Percentiles rank a stretch among this genome's conserved stretches.
Conservation (phyloP, 1,284 basidiomycete species). For the Ganoderma boninense region DNA sequence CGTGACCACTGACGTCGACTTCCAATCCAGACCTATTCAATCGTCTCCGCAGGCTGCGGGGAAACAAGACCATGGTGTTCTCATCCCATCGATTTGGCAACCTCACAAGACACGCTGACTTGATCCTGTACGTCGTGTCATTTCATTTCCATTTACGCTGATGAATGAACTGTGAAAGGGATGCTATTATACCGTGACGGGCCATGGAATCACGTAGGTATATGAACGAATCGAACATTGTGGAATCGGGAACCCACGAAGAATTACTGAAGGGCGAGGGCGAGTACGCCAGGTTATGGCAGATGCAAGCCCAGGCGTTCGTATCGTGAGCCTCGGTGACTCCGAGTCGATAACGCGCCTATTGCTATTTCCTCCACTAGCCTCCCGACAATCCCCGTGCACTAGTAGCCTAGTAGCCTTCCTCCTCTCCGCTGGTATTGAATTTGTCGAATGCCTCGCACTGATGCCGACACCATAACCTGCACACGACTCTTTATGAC, state of each 20-base stretch:
- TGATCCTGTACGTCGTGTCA: constrained; percentile 58
- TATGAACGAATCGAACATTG: constrained; percentile 63
- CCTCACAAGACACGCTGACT: constrained; percentile 67
- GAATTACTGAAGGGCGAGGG: constrained; percentile 53
- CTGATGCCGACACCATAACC: too few species aligned
- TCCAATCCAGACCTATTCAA: constrained; percentile 59
- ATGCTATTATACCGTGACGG: too few species aligned
- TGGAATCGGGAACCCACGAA: constrained; percentile 62
- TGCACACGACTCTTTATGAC: too few species aligned
- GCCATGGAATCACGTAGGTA: constrained; percentile 48
- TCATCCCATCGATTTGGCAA: constrained; percentile 77
- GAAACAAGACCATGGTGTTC: constrained; percentile 72
- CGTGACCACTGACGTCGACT: too few species aligned
- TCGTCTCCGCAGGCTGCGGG: constrained; percentile 55
- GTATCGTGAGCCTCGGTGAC: constrained; percentile 22
- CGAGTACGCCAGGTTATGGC: constrained; percentile 63
- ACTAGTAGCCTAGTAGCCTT: too few species aligned
- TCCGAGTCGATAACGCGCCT: neutral
- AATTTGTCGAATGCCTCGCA: too few species aligned
- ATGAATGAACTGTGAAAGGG: neutral
- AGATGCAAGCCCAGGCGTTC: constrained; percentile 64
- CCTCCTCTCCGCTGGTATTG: too few species aligned
- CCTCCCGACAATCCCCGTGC: neutral
- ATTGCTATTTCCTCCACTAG: neutral
- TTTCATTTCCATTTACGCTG: too few species aligned